A percentile compares a stretch with the other conserved stretches of the same genome.
Evolutionary conservation across 768 basidiomycete genomes (phyloP).

Genomic region (Phylloporus sp.): DNA sequence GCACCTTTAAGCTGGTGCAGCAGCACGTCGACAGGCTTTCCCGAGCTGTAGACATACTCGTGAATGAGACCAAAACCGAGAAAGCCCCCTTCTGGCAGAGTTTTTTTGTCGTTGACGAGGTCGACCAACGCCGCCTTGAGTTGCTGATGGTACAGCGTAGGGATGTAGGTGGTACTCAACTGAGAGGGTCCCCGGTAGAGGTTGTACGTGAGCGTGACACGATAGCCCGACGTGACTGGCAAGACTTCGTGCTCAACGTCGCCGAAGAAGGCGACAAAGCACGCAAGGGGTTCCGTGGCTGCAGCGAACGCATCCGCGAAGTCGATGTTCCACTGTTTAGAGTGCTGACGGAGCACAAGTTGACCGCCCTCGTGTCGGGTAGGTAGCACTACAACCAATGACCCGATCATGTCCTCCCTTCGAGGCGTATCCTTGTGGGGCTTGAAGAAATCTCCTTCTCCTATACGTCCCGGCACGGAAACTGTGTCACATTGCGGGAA

Average conservation of each 20-base stretch:
- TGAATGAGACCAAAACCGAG: slow-evolving; percentile 34
- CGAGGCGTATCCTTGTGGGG: slow-evolving; percentile 33
- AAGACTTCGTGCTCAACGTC: slow-evolving; percentile 44
- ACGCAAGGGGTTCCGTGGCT: slow-evolving; percentile 8
- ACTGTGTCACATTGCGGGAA: neutral
- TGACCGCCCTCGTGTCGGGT: slow-evolving; percentile 18
- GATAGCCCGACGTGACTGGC: slow-evolving; percentile 37
- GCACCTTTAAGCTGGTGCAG: neutral
- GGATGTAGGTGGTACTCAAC: neutral
- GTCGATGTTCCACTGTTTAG: neutral
- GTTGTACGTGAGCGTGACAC: slow-evolving; percentile 43
- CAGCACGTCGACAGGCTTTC: too few relatives aligned
- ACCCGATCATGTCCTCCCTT: slow-evolving; percentile 42
- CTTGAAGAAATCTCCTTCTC: slow-evolving; percentile 1
- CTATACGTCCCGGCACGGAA: neutral
- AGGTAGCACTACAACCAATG: slow-evolving; percentile 48
- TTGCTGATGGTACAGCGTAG: neutral
- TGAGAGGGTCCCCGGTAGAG: slow-evolving; percentile 10
- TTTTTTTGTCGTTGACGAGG: slow-evolving; percentile 22
- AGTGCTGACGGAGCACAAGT: neutral
- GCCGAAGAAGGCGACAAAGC: slow-evolving; percentile 38
- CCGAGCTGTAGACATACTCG: slow-evolving; percentile 20
- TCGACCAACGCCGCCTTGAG: neutral
- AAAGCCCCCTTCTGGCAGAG: slow-evolving; percentile 30
- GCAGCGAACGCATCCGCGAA: neutral